These are phyloP conservation scores for Botrytis hyacinthi DNA, from an alignment of 2,329 filamentous ascomycete species.

Conservation along the genomic window DNA sequence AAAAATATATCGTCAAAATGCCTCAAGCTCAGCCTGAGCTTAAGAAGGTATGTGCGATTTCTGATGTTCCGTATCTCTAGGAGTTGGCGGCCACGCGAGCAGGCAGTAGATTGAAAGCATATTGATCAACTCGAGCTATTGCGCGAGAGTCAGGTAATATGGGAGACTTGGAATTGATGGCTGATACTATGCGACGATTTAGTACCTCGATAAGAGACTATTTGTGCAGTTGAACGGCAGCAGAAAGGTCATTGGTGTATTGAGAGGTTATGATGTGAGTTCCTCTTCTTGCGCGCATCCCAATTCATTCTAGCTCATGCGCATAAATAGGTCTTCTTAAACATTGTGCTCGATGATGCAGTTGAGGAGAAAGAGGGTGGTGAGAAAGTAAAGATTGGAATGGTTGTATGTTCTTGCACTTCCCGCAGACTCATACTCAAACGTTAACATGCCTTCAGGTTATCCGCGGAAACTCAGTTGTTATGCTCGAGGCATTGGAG, in stretches of 20 bases:
- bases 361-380: constrained; percentile 91
- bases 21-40: constrained; percentile 98
- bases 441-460: constrained; percentile 52
- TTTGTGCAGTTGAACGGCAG: constrained; percentile 98
- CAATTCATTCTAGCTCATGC: not conserved
- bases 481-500: constrained; percentile 88
- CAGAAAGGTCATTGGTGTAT: constrained; percentile 90
- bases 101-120: not conserved
- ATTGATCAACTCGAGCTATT: constrained; percentile 10
- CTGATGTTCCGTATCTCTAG: not conserved
- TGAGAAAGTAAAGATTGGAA: constrained; percentile 86
- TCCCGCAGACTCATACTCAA: not conserved
- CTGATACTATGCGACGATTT: constrained; percentile 26
- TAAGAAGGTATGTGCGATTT: constrained; percentile 72
- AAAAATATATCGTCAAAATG: constrained; percentile 55
- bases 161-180: constrained; percentile 53
- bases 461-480: constrained; percentile 95
- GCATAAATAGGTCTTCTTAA: constrained; percentile 78
- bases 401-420: constrained; percentile 66
- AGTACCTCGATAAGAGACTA: constrained; percentile 99
- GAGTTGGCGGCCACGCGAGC: constrained; percentile 21
- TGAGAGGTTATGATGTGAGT: constrained; percentile 92
- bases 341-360: constrained; percentile 95
- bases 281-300: not conserved
- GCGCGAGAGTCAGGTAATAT: constrained; percentile 4